phyloP scores from a whole-genome alignment of 495 filamentous ascomycete genomes.

The Aspergillus saccharolyticus region DNA sequence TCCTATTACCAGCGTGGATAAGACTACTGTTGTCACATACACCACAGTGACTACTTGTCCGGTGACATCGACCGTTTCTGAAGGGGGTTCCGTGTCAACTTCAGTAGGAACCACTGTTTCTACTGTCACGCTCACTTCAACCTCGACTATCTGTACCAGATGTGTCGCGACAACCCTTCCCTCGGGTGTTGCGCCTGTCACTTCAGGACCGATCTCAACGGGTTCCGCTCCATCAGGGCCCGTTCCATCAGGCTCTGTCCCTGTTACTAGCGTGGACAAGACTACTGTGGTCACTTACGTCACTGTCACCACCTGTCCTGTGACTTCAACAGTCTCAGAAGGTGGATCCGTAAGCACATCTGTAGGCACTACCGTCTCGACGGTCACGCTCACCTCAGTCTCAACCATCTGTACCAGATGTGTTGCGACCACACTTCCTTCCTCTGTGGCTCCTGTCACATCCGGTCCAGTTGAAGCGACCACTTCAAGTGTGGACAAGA shows the following conservation, averaged over 20 bases:
- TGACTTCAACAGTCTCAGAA: conserved; percentile 30
- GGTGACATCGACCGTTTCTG: conserved; percentile 27
- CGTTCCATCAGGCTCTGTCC: conserved; percentile 3
- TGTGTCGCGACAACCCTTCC: conserved; percentile 6
- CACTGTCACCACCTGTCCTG: conserved; percentile 26
- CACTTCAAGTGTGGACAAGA: conserved; percentile 3
- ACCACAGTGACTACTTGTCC: conserved; percentile 27
- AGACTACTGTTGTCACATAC: conserved; percentile 22
- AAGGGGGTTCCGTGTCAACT: conserved; percentile 23
- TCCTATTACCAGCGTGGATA: conserved; percentile 5
- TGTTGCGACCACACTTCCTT: not conserved
- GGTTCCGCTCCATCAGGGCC: conserved; percentile 3
- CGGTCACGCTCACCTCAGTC: conserved; percentile 24
- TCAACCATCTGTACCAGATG: conserved; percentile 27
- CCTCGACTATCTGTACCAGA: conserved; percentile 27
- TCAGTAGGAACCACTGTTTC: conserved; percentile 32
- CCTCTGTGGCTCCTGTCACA: conserved; percentile 1
- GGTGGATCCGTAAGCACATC: conserved; percentile 28
- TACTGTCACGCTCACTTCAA: conserved; percentile 25
- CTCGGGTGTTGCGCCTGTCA: conserved; percentile 6
- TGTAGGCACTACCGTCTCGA: conserved; percentile 30
- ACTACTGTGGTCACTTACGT: conserved; percentile 24
- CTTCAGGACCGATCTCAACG: not conserved
- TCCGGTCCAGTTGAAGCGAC: not conserved
- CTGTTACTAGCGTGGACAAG: conserved; percentile 6